A percentile compares a stretch with the other conserved stretches of the same genome.
phyloP scores from a whole-genome alignment of 495 filamentous ascomycete genomes.

The Annulohypoxylon maeteangense region DNA sequence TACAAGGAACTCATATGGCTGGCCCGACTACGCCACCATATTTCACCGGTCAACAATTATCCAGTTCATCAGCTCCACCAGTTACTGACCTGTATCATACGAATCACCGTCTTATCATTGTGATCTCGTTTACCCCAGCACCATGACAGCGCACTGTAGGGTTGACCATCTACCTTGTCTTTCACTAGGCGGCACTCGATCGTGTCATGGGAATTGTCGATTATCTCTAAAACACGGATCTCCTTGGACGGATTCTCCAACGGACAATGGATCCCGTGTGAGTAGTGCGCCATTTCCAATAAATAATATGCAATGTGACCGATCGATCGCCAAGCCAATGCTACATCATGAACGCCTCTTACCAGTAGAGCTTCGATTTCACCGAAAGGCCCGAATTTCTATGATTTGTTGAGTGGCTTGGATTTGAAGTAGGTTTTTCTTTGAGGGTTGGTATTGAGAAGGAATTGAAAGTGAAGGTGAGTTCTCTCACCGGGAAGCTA shows the following conservation, averaged over 20 bases:
- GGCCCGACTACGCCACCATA: neutral
- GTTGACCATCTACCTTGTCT: neutral
- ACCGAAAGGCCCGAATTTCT: neutral
- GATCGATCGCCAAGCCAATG: neutral
- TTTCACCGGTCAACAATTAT: neutral
- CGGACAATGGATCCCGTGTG: conserved; percentile 7
- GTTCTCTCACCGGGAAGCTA: neutral
- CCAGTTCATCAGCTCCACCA: neutral
- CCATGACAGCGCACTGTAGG: conserved; percentile 23
- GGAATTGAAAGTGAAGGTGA: neutral
- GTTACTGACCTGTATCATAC: conserved; percentile 13
- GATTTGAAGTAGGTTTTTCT: neutral
- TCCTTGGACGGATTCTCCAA: conserved; percentile 23
- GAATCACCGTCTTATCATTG: neutral
- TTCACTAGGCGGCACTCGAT: conserved; percentile 15
- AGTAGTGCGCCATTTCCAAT: conserved; percentile 2
- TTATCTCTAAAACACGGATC: conserved; percentile 22
- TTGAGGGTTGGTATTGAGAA: neutral
- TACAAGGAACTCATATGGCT: conserved; percentile 4
- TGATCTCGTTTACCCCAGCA: conserved; percentile 19
- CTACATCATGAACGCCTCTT: neutral
- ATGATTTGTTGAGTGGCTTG: neutral
- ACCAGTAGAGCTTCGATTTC: neutral
- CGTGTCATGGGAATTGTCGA: conserved; percentile 5
- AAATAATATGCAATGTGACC: neutral